Base-by-base conservation (phyloP, 208 protist species). In the Leishmania tarentolae region DNA sequence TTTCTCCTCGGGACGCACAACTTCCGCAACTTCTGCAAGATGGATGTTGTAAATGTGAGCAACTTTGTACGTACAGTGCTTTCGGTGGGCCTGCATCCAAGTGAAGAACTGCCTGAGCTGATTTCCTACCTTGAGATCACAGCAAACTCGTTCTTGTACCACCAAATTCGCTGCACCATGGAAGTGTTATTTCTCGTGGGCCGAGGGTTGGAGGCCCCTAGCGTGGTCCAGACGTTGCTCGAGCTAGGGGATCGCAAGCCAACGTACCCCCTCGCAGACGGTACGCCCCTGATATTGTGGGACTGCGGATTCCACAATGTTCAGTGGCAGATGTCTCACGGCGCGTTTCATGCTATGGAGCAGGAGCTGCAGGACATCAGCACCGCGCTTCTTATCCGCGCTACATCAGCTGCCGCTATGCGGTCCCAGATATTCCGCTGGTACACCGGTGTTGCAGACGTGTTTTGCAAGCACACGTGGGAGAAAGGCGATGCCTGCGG, bases 21-120 rank as follows among this genome's bases (percentile, higher is more conserved):
- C 88, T 99, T 99, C 84, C 90, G 97, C 56, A 99, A 99, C 87
- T 99, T 99, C 78, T 99, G 98, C 88, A 99, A 99, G 81, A 97
- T 99, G 78, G 98, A 99, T 84, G 92, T 98, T 24, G 90, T 98
- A 50, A 96, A 97, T 75, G 96, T 98, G 15, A 91, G 84, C 80
- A 99, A 96, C 83, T 99, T 98, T 75, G 86, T 81, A 65, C 93
- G 98, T 35, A 91, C 89, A n/a, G 93, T 99, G 24, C 74, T 88
- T 15, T 47, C 73, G 53, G 88, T 91, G 6, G 83, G 79, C 24
- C 92, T 98, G 61, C 31, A 86, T 57, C 76, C 79, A 9, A 93
- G 93, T 73, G 85, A 93, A 47, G 72, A 78, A 52, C 81, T 93
- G 40, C 89, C 93, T 4, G 88, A 92, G 79, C 52, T 91, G 17